Base-by-base conservation (phyloP, 208 protist species). In the Crithidia fasciculata region DNA sequence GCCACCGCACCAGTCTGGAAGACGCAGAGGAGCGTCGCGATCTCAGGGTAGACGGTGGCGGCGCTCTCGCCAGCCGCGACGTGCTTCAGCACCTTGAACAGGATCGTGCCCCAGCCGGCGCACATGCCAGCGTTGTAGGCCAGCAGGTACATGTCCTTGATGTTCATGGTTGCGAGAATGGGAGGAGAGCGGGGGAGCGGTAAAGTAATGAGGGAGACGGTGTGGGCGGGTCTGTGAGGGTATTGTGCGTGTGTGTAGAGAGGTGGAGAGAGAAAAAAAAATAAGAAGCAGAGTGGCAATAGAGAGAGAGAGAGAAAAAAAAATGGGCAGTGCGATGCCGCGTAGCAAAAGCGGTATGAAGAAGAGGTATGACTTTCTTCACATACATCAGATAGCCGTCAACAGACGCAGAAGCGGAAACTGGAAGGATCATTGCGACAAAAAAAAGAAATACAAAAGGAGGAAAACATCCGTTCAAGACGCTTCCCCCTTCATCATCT, bases 1-100 rank as follows among this genome's bases (percentile, higher is more conserved):
- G 90, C 65, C 5, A 94, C 71, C 8, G 95, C 95, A 57, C 88
- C 85, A 18, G 87, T 93, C 84, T 98, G 95, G 45, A 84, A 93
- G 10, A 97, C 45, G 70, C 87, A 82, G 15, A 98, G 86, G 8
- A 88, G 77, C 28, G 83, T 50, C 28, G 76, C 72, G 66, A 97
- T 90, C 5, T 85, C 59, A 0, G 79, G 78, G 80, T 96, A 96
- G 7, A 92, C 83, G 43, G 85, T 83, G 16, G 75, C 49, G 15
- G 80, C 50, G 54, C 58, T 63, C 10, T 76, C 81, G 56, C 88
- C 87, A 0, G 19, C 43, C 2, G 57, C 44, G 45, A 89, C 13
- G 74, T 90, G 83, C 41, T 78, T 55, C 28, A 78, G 15, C 5
- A 89, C 75, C 80, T 92, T 91, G 13, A 68, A 37, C 53, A 94